A percentile compares a stretch with the other conserved stretches of the same genome.
These are phyloP conservation scores for Ehretia macrophylla DNA, from an alignment of 257 asterid genomes.

Conservation along the genomic window DNA sequence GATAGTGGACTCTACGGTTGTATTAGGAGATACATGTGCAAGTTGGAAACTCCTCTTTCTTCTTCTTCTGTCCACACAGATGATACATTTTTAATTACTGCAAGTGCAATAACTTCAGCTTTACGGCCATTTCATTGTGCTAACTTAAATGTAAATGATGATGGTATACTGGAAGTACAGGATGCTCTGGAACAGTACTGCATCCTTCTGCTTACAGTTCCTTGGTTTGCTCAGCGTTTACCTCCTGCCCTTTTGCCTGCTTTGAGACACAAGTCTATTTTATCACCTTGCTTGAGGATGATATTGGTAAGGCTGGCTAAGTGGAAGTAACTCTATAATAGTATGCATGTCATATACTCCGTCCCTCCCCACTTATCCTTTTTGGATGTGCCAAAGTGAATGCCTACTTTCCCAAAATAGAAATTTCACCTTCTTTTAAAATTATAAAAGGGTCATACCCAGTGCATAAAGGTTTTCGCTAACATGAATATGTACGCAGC, in stretches of 20 bases:
- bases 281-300: conserved; percentile 71
- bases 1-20: conserved; percentile 54
- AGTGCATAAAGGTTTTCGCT: no score
- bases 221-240: conserved; percentile 82
- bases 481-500: no score
- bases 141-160: conserved; percentile 33
- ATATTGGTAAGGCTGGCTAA: conserved; percentile 67
- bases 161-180: conserved; percentile 32
- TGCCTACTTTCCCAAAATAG: no score
- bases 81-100: conserved; percentile 66
- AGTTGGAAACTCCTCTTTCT: conserved; percentile 50
- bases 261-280: conserved; percentile 73
- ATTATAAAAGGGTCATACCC: no score
- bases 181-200: conserved; percentile 67
- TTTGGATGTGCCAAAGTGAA: no score
- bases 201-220: conserved; percentile 67
- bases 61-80: conserved; percentile 43
- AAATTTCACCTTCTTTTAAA: no score
- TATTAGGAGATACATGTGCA: conserved; percentile 62
- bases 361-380: no score
- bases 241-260: conserved; percentile 85
- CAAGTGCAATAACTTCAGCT: conserved; percentile 84
- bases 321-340: neutral
- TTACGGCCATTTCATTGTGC: conserved; percentile 72
- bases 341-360: neutral